Base-by-base conservation (phyloP, 106 monocot genomes). In the Amphibolis antarctica region DNA sequence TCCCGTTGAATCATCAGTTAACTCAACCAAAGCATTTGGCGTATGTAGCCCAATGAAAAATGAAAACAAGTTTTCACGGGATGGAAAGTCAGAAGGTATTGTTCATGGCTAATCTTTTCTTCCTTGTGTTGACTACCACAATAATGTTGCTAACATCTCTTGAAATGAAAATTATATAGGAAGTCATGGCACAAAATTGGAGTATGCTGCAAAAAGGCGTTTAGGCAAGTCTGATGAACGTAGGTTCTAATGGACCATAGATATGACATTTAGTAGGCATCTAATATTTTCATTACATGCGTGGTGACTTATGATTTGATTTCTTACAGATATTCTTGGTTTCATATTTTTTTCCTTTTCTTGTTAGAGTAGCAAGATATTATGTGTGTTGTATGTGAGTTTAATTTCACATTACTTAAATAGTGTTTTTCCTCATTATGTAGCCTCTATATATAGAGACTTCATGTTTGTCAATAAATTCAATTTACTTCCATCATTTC, bases 131-230 rank as follows among this genome's bases (percentile, higher is more conserved):
- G 19, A 63, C 47, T 45, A 25, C 44, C 44, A 60, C 42, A 21
- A 12, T 1, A 14, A 57, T 1, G 28, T 28, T 26, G 57, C 42
- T 61, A 61, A 44, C n/a, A 26, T 14, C 27, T 24, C 44, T 63
- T 13, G 21, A 45, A 47, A 53, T 36, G 18, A 9, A 14, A 14
- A 52, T 44, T 46, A 10, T 44, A 1, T 65, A 46, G 64, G 69
- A 75, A 26, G 25, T 42, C 67, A 74, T 23, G 44, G 71, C 25
- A 65, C 31, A 0, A 25, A 47, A 57, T 14, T 29, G 45, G 66
- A 64, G 69, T 26, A 50, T 70, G 53, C 80, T 65, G 57, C 73
- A 27, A 85, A 88, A 80, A 76, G 80, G 65, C 75, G 73, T 46
- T 44, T 72, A 42, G 77, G 65, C 30, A 66, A 53, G 61, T 62